Conservation (phyloP, 768 basidiomycete genomes). For the Tylopilus balloui region DNA sequence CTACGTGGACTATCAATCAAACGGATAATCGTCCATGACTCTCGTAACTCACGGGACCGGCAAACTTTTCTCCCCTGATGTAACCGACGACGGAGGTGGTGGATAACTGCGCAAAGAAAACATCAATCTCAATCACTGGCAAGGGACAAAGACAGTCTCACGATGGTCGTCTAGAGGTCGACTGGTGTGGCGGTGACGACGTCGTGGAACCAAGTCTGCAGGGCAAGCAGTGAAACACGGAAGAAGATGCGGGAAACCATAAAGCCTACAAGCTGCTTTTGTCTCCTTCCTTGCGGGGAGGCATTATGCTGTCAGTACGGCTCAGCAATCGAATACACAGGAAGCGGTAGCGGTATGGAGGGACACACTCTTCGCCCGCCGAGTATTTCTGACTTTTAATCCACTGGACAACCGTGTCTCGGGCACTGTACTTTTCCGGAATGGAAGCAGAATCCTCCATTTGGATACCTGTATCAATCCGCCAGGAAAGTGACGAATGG, state of each 20-base stretch:
- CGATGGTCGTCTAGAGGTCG: neutral
- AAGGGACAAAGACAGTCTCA: neutral
- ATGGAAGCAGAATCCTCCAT: neutral
- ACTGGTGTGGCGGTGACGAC: neutral
- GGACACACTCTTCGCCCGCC: neutral
- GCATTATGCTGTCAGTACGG: neutral
- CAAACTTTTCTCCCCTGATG: neutral
- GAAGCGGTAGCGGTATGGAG: neutral
- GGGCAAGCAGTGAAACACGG: neutral
- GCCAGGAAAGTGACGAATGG: slow-evolving; percentile 1
- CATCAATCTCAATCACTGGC: neutral
- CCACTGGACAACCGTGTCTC: slow-evolving; percentile 4
- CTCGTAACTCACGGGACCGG: neutral
- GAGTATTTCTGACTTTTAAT: neutral
- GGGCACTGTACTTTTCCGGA: neutral
- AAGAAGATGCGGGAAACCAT: no score
- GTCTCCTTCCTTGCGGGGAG: neutral
- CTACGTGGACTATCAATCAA: neutral
- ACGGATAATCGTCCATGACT: neutral
- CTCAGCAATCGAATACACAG: no score
- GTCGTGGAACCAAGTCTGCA: neutral
- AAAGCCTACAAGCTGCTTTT: neutral
- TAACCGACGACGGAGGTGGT: neutral
- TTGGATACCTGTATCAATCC: slow-evolving; percentile 8
- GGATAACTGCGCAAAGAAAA: neutral